phyloP scores from a whole-genome alignment of 2,329 filamentous ascomycete genomes.

The Fonsecaea monophora region DNA sequence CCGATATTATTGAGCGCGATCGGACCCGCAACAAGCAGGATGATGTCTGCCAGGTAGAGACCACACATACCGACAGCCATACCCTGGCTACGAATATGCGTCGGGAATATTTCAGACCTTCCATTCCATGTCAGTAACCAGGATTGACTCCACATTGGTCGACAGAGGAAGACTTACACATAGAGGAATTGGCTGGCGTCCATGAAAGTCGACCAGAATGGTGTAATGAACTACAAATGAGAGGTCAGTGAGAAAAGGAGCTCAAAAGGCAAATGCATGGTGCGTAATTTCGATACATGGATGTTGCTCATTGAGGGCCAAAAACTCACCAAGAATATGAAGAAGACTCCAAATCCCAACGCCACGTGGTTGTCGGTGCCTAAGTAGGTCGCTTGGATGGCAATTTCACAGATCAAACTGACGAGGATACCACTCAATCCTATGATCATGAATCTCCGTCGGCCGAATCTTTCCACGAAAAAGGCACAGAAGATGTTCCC shows the following conservation, averaged over 20 bases:
- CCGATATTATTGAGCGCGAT: conserved; percentile 45
- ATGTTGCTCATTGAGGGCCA: conserved; percentile 8
- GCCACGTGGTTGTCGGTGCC: conserved; percentile 46
- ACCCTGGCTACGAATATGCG: conserved; percentile 36
- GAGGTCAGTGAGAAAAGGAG: not conserved
- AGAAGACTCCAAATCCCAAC: conserved; percentile 49
- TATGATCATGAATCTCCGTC: conserved; percentile 52
- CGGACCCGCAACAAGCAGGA: conserved; percentile 46
- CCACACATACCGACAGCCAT: conserved; percentile 37
- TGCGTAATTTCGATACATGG: not conserved
- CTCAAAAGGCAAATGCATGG: not conserved
- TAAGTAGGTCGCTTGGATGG: conserved; percentile 46
- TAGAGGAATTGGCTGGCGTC: conserved; percentile 58
- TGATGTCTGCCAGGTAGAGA: conserved; percentile 47
- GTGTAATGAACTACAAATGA: conserved; percentile 28
- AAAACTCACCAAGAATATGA: conserved; percentile 51
- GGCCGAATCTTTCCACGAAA: conserved; percentile 49
- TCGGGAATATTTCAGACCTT: conserved; percentile 41
- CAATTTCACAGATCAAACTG: conserved; percentile 50
- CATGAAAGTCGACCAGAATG: conserved; percentile 41
- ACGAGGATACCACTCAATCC: conserved; percentile 52
- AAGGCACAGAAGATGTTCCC: conserved; percentile 52
- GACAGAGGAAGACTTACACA: conserved; percentile 52
- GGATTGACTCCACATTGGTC: conserved; percentile 40
- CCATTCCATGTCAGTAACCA: conserved; percentile 37